phyloP scores from a whole-genome alignment of 331 rosid species.

The Stylosanthes scabra region DNA sequence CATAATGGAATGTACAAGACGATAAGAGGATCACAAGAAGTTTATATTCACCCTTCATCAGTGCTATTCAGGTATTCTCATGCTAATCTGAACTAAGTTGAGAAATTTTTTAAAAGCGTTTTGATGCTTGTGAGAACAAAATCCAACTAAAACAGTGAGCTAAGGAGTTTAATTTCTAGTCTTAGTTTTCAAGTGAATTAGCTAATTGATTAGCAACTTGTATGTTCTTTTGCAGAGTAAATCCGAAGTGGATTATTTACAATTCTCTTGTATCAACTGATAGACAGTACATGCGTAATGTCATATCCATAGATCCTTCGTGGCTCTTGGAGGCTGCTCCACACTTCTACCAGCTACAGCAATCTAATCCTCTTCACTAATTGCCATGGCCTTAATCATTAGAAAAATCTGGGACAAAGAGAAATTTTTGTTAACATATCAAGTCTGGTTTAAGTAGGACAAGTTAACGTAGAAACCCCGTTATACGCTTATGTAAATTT shows the following conservation, averaged over 20 bases:
- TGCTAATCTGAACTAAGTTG: constrained; percentile 33
- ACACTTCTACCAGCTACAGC: constrained; percentile 81
- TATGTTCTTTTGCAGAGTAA: constrained; percentile 68
- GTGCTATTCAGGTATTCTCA: constrained; percentile 79
- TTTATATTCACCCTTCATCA: constrained; percentile 90
- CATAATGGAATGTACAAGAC: constrained; percentile 91
- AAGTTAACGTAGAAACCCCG: constrained; percentile 28
- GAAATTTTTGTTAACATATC: constrained; percentile 24
- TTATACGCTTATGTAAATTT: constrained; percentile 1
- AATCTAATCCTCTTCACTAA: constrained; percentile 52
- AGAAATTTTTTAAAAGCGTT: background rate
- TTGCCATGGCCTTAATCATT: constrained; percentile 14
- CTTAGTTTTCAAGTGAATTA: background rate
- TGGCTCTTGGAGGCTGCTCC: constrained; percentile 89
- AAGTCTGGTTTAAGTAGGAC: constrained; percentile 20
- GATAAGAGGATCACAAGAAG: constrained; percentile 87
- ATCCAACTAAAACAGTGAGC: background rate
- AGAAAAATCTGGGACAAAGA: background rate
- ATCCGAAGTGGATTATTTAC: constrained; percentile 95
- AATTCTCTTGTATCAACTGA: constrained; percentile 88
- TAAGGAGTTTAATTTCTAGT: background rate
- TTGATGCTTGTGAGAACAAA: background rate
- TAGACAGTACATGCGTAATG: constrained; percentile 91
- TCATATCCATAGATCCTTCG: constrained; percentile 80
- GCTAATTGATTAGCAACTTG: background rate